Percentiles rank a stretch among this genome's conserved stretches.
Conservation (phyloP, 2,329 filamentous ascomycete genomes). For the Aspergillus pseudonomiae region DNA sequence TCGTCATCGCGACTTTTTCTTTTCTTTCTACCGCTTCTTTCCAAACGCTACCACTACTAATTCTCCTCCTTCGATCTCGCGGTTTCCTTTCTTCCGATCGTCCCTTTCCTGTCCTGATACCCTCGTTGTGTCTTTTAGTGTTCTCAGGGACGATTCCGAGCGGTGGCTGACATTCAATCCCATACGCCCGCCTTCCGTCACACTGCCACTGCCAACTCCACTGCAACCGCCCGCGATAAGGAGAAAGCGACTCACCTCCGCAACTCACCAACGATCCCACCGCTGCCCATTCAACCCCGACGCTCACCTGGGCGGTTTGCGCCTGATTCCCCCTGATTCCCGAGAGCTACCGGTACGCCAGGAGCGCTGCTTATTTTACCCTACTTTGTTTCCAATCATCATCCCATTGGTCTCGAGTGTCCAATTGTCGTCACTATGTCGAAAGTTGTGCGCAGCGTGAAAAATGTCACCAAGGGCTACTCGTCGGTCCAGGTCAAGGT, state of each 20-base stretch:
- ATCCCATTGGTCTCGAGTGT: conserved; percentile 1
- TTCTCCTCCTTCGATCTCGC: not conserved
- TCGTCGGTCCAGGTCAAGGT: conserved; percentile 97
- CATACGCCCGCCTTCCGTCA: conserved; percentile 18
- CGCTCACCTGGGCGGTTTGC: not conserved
- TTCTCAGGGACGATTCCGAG: conserved; percentile 14
- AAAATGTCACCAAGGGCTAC: conserved; percentile 99
- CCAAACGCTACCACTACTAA: not conserved
- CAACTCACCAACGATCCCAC: not conserved
- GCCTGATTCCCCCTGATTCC: not conserved
- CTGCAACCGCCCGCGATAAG: conserved; percentile 14
- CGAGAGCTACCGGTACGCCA: not conserved
- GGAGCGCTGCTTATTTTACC: not conserved
- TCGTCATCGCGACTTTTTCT: not conserved
- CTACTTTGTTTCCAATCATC: not conserved
- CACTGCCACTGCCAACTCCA: conserved; percentile 11
- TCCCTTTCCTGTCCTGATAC: conserved; percentile 11
- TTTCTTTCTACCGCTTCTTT: not conserved
- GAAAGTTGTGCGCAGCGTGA: conserved; percentile 94
- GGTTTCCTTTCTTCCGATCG: conserved; percentile 17
- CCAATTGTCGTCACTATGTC: conserved; percentile 66
- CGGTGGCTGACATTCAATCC: conserved; percentile 15
- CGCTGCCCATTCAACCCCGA: not conserved
- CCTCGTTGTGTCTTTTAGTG: not conserved
- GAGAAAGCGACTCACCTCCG: conserved; percentile 8